Percentiles rank a stretch among this genome's conserved stretches.
phyloP scores from a whole-genome alignment of 352 stramenopile genomes.

The Phytophthora tubulina region DNA sequence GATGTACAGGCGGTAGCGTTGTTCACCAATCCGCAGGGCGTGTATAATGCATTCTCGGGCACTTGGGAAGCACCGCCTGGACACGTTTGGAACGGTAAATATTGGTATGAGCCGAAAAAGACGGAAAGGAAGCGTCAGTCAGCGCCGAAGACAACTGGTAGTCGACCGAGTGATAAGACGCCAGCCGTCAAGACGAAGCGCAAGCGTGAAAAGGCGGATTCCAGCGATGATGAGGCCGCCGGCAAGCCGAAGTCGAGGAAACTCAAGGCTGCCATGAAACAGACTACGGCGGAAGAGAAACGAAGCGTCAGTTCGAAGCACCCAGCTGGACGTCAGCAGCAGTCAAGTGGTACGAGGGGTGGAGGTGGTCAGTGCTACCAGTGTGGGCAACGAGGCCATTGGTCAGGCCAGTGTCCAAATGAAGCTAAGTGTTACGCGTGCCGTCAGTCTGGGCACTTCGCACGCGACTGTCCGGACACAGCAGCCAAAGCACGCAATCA shows the following conservation, averaged over 20 bases:
- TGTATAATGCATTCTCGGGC: not conserved
- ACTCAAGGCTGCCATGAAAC: not conserved
- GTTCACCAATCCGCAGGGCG: not conserved
- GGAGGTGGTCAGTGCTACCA: not conserved
- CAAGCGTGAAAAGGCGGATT: not conserved
- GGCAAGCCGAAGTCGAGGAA: not conserved
- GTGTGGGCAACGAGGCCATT: not conserved
- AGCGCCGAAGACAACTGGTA: not conserved
- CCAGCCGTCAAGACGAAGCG: not conserved
- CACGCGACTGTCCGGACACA: not conserved
- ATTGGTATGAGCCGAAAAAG: not conserved
- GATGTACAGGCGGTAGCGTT: not conserved
- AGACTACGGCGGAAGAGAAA: not conserved
- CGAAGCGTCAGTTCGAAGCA: no score
- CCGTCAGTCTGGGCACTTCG: slow-evolving; percentile 2
- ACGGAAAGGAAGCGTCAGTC: not conserved
- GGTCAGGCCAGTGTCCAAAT: not conserved
- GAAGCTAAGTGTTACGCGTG: not conserved
- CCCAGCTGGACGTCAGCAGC: no score
- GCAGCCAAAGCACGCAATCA: not conserved
- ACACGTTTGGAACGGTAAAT: slow-evolving; percentile 2
- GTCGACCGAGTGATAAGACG: not conserved
- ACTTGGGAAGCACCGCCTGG: not conserved
- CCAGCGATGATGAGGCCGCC: not conserved
- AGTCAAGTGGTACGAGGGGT: no score